Percentiles rank a stretch among this genome's conserved stretches.
phyloP scores from a whole-genome alignment of 352 stramenopile species.

The Pythium vanterpoolii region DNA sequence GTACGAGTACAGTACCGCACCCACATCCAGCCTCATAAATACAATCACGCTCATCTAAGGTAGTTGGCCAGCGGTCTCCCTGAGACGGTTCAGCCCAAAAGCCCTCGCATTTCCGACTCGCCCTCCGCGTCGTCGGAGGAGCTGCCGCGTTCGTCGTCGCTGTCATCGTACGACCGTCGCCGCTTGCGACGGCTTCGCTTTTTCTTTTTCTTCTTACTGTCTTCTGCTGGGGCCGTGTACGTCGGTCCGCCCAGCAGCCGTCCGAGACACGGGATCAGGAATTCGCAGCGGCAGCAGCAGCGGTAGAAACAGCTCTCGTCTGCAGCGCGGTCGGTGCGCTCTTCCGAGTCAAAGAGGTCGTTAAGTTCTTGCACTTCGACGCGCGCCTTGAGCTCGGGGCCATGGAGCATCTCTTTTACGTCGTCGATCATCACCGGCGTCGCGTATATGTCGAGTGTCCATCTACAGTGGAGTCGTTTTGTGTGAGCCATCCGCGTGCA shows the following conservation, averaged over 20 bases:
- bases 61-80: too few species aligned
- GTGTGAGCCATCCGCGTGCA: too few species aligned
- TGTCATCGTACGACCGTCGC: constrained; percentile 39
- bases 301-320: constrained; percentile 61
- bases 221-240: constrained; percentile 39
- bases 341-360: constrained; percentile 42
- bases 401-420: constrained; percentile 66
- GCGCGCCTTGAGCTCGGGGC: constrained; percentile 53
- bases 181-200: constrained; percentile 19
- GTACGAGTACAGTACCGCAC: constrained; percentile 10
- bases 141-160: constrained; percentile 23
- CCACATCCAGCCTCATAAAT: constrained; percentile 12
- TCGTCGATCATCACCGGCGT: constrained; percentile 78
- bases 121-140: constrained; percentile 27
- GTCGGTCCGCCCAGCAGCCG: constrained; percentile 65
- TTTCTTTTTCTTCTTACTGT: constrained; percentile 37
- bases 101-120: constrained; percentile 38
- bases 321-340: constrained; percentile 19
- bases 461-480: too few species aligned
- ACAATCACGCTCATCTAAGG: too few species aligned
- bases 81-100: constrained; percentile 40
- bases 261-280: constrained; percentile 63
- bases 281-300: constrained; percentile 76
- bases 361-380: constrained; percentile 62
- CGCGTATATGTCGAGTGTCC: constrained; percentile 78